phyloP scores from a whole-genome alignment of 306 rosid species.

The Fragaria iinumae region DNA sequence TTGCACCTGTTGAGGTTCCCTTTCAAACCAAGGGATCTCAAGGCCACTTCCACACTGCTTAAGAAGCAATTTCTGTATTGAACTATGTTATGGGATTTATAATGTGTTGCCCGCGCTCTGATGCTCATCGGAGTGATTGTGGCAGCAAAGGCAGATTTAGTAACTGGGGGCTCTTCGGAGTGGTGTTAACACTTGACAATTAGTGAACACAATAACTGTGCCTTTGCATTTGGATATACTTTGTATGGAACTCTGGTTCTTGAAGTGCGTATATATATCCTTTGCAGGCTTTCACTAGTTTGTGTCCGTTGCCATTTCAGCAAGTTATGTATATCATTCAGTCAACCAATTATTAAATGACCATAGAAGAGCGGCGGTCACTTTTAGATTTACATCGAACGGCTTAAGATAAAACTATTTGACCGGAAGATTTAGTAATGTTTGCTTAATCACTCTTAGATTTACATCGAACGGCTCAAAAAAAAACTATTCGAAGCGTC shows the following conservation, averaged over 20 bases:
- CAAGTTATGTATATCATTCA: not conserved
- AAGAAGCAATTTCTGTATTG: conserved; percentile 16
- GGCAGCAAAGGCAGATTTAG: conserved; percentile 17
- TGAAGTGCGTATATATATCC: not conserved
- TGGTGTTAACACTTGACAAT: conserved; percentile 1
- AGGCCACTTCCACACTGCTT: conserved; percentile 10
- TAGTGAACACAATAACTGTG: not conserved
- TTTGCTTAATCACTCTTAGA: too few species aligned
- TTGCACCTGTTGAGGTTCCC: conserved; percentile 12
- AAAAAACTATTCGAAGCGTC: too few species aligned
- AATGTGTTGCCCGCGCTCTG: conserved; percentile 15
- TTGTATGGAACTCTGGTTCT: not conserved
- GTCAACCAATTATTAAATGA: not conserved
- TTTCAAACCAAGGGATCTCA: conserved; percentile 10
- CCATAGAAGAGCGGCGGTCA: too few species aligned
- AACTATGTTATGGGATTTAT: conserved; percentile 15
- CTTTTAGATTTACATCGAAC: too few species aligned
- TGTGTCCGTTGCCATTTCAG: not conserved
- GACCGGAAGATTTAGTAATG: too few species aligned
- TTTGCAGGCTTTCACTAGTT: not conserved
- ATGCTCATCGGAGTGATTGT: conserved; percentile 5
- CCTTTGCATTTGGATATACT: not conserved
- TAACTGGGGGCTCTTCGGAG: not conserved
- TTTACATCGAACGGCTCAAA: too few species aligned
- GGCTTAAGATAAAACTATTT: too few species aligned